Evolutionary conservation across 1,284 basidiomycete genomes (phyloP), one percentile per base, ranked within the genome.

Genomic region (Heterobasidion annosum): DNA sequence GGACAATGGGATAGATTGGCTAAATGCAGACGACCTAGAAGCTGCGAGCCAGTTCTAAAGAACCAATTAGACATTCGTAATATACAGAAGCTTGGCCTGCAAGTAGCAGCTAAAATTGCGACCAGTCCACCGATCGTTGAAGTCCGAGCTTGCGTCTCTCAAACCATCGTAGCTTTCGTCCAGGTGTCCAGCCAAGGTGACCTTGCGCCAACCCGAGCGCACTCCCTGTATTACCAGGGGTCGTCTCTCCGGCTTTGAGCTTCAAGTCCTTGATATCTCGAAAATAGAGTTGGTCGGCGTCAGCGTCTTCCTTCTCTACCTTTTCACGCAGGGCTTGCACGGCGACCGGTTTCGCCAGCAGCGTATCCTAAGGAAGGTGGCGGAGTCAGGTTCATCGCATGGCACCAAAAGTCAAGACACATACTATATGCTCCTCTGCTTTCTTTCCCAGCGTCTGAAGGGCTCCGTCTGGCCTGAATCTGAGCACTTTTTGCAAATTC

Each of bases 401-500:
- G 15, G 37, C 37, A 42, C 52, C 16, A 44, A 51, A 3, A 13
- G 16, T 48, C 7, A 42, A 18, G 33, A 7, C 18, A 65, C 69
- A 55, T 56, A 72, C 70, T 50, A 67, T 65, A 56, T 72, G 69
- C 40, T 68, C 68, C 51, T 65, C 63, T 5, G 69, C 66, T 56
- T 68, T 68, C 48, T 55, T 52, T 8, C 50, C 62, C 46, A 72
- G 52, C 46, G 64, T 58, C 18, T 56, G 50, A 5, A 75, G 59
- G 16, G 77, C 79, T 51, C 68, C 68, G n/a, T 61, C 56, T 15
- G 70, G 68, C 54, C 82, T 72, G 64, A 76, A 89, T 54, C 68
- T 79, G 37, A 89, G 67, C 9, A 82, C 74, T 65, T 88, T 88
- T 61, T 85, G 81, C 45, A 89, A 67, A 64, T 86, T 88, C 77